Base-by-base conservation (phyloP, 306 rosid species). In the Sphenostylis stenocarpa region DNA sequence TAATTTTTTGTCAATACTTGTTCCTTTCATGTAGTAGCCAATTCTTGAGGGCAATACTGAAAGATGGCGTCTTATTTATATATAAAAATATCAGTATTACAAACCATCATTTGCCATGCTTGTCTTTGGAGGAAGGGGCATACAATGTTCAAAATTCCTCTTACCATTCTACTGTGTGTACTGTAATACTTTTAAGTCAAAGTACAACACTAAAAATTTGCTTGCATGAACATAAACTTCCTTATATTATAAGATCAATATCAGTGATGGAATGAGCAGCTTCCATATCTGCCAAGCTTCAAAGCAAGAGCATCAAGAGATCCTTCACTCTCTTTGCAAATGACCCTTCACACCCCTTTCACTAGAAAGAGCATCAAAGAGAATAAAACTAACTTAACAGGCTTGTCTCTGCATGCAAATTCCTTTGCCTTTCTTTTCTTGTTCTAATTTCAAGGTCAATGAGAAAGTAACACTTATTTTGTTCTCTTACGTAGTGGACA, bases 401-500 rank as follows among this genome's bases (percentile, higher is more conserved):
- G 84, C 82, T 70, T 74, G 60, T 77, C 62, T 66, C 68, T 56
- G 83, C 78, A 47, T 38, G 65, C 70, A 76, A 65, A 38, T 33
- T 80, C 26, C 60, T 70, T 81, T 58, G 70, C 53, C 70, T 74
- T 78, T 85, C 83, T 76, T 83, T 86, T 72, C 64, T 82, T 33
- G 77, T 85, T 85, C 82, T 73, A 67, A 88, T 82, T 53, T 88
- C 90, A 34, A 93, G 73, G 53, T 89, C 89, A 63, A 91, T 52
- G 75, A 86, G 89, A 81, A 94, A 94, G 82, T 73, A 91, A 19
- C 96, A 88, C 76, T 83, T 83, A 12, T 75, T 47, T 3, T 85
- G 84, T 82, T 91, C 97, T 85, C 91, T 88, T 28, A 87, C 66
- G 49, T 91, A 90, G 63, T 80, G 84, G 47, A 87, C 87, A 49